Base-by-base conservation (phyloP, 176 grass and related monocot species). In the Avena atlantica region DNA sequence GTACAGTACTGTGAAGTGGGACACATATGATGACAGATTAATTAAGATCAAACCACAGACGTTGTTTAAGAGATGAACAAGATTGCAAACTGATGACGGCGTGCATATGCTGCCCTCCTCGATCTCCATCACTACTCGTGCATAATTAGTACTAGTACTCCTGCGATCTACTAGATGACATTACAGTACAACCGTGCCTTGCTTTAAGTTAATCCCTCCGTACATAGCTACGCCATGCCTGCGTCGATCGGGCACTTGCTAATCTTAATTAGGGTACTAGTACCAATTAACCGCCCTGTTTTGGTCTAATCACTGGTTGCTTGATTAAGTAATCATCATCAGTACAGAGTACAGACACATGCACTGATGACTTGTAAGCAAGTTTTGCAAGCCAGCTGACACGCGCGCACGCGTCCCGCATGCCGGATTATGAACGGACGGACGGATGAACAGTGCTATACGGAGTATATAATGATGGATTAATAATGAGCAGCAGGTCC, bases 301-400 rank as follows among this genome's bases (percentile, higher is more conserved):
- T 24, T 61, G 0, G 11, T 27, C 12, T 4, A 64, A 64, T 64
- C 61, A 64, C 13, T 64, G 20, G 9, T 27, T 64, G 23, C 61
- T 11, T 27, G 57, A 56, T 79, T 73, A 74, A 49, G 6, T 65
- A 29, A 42, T 4, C 40, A 81, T 74, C 31, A 64, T 8, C 24
- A 29, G 78, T 68, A 51, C 70, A 88, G 34, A 56, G 78, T 68
- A 51, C 70, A 88, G 34, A 56, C 55, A 16, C 62, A 60, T 58
- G 29, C 23, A 9, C 52, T 86, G 86, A 86, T 86, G 86, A 86
- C 70, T 82, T 87, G 78, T 66, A 82, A 87, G 72, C 66, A 77
- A 86, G 55, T 74, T 82, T 79, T 78, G 42, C 73, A 10, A 5
- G n/a, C 12, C 19, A 62, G 37, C 37, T 40, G 57, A 34, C 10